A percentile compares a stretch with the other conserved stretches of the same genome.
These are phyloP conservation scores for Drosera spatulata DNA, from an alignment of 179 eudicot species.

Conservation along the genomic window DNA sequence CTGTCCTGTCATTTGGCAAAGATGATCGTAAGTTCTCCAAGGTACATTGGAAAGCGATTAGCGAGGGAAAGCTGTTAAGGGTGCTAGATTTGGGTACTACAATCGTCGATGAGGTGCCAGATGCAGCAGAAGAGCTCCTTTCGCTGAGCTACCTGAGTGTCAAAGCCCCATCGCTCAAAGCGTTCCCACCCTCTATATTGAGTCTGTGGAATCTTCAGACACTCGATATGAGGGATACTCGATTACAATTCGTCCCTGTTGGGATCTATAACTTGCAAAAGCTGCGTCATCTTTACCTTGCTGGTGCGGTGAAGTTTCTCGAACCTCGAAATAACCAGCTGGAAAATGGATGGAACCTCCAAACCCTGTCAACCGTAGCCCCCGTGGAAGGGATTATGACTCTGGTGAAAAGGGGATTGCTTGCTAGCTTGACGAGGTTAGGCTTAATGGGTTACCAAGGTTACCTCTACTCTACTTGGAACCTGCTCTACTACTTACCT, in stretches of 20 bases:
- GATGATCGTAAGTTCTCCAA: not conserved
- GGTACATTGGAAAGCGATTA: slow-evolving; percentile 6
- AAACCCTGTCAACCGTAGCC: not conserved
- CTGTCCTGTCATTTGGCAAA: slow-evolving; percentile 5
- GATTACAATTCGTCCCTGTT: not conserved
- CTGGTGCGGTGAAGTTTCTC: not conserved
- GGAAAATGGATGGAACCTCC: not conserved
- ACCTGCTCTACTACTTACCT: not conserved
- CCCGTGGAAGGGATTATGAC: not conserved
- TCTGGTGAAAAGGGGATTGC: not conserved
- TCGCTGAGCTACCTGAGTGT: slow-evolving; percentile 13
- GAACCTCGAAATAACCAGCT: not conserved
- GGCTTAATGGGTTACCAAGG: not conserved
- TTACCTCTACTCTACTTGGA: no score
- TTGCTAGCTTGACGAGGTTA: not conserved
- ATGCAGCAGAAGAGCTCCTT: not conserved
- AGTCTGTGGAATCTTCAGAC: slow-evolving; percentile 9
- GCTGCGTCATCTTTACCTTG: no score
- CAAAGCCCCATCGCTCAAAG: not conserved
- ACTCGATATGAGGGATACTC: not conserved
- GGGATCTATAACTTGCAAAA: not conserved
- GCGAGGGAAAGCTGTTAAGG: slow-evolving; percentile 5
- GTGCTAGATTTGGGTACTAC: slow-evolving; percentile 10
- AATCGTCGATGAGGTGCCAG: not conserved
- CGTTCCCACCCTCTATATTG: slow-evolving; percentile 6